Evolutionary conservation across 345 rosid species (phyloP), one percentile per base, ranked within the genome.

Genomic region (Kernera saxatilis): DNA sequence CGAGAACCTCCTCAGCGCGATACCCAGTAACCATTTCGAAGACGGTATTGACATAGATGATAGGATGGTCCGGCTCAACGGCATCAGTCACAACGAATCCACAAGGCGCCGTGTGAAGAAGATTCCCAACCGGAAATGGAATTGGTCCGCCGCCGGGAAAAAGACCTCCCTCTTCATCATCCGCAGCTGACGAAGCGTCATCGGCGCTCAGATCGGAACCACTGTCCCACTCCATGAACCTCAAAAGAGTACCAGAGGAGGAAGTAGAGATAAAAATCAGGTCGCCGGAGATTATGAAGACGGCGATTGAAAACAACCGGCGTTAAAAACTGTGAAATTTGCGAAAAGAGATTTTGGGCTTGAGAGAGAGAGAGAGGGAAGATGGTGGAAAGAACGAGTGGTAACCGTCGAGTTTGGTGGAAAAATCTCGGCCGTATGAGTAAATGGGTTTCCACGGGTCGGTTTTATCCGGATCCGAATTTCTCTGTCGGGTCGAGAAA

Each of bases 151-250:
- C 82, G 8, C 77, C 85, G 36, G 78, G 80, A 33, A 85, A 52
- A 60, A 60, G n/a, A 68, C 83, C 87, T 26, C 78, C 87, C 68
- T 81, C 96, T 35, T 85, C 98, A 22, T 89, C 98, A 43, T 85
- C 88, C 3, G 52, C 63, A 1, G 13, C 55, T 58, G 74, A 70
- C 5, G 74, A 70, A 50, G 52, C 76, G 7, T 72, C 76, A 29
- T 84, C 96, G 9, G 77, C 86, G 73, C 94, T 90, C 62, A 88
- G 87, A 88, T 92, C 98, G 84, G 98, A 89, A 76, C 80, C 78
- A 77, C 98, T 92, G 71, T 92, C 98, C 98, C 96, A 92, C 92
- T 92, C 98, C 98, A 89, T 85, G 40, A 65, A 61, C 44, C 17
- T 45, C n/a, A n/a, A 6, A 23, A 39, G 33, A 32, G 35, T n/a